phyloP scores from a whole-genome alignment of 352 stramenopile genomes.

The Globisporangium canariense region DNA sequence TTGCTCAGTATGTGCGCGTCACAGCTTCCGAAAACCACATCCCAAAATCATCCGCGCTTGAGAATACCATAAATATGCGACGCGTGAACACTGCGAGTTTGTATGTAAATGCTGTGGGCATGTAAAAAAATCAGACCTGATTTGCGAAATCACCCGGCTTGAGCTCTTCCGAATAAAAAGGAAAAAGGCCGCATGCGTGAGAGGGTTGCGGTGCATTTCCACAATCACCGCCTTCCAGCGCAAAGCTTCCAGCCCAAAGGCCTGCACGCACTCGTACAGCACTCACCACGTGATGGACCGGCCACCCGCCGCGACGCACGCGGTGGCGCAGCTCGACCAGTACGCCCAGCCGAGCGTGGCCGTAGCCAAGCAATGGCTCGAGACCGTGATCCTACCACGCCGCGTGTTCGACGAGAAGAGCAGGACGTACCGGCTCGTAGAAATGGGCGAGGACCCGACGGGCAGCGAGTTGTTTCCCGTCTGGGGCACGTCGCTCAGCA shows the following conservation, averaged over 20 bases:
- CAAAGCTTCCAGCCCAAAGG: not conserved
- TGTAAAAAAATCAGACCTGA: not conserved
- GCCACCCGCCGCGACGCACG: conserved; percentile 6
- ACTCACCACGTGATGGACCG: conserved; percentile 8
- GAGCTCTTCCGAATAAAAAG: too few species aligned
- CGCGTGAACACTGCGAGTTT: not conserved
- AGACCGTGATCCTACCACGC: conserved; percentile 54
- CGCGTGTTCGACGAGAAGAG: conserved; percentile 40
- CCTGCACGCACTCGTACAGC: not conserved
- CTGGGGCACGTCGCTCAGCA: conserved; percentile 48
- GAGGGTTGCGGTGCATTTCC: not conserved
- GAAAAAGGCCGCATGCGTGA: too few species aligned
- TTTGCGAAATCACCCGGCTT: too few species aligned
- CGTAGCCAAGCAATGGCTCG: conserved; percentile 47
- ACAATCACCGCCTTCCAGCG: not conserved
- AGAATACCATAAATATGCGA: not conserved
- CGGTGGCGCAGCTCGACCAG: conserved; percentile 23
- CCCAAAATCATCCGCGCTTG: not conserved
- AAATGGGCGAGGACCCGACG: conserved; percentile 59
- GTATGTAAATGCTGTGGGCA: not conserved
- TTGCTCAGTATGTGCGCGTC: not conserved
- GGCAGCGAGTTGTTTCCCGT: conserved; percentile 62
- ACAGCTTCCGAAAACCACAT: not conserved
- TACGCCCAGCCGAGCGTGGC: conserved; percentile 39
- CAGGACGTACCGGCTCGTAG: conserved; percentile 43